These are phyloP conservation scores for Cyclotella choctawhatcheeana DNA, from an alignment of 108 stramenopile genomes.

Conservation along the genomic window DNA sequence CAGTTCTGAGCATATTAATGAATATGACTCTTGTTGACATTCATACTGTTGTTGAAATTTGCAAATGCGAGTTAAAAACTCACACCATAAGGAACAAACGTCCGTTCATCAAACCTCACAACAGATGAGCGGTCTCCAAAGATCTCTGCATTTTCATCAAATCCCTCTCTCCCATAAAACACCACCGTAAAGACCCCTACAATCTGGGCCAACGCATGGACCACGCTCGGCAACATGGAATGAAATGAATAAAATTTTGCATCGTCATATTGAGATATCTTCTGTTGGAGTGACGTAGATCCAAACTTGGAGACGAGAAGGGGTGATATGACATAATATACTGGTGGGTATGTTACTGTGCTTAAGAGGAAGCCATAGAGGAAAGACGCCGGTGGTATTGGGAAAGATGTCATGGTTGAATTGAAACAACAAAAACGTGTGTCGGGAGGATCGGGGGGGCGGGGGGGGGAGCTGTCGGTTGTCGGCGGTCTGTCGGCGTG, in stretches of 20 bases:
- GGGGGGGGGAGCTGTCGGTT: no score
- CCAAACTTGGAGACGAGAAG: slow-evolving; percentile 7
- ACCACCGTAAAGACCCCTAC: slow-evolving; percentile 23
- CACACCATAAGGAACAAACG: slow-evolving; percentile 31
- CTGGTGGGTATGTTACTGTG: neutral
- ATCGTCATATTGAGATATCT: slow-evolving; percentile 4
- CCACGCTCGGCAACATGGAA: slow-evolving; percentile 14
- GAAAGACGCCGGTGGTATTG: slow-evolving; percentile 32
- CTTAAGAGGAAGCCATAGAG: slow-evolving; percentile 23
- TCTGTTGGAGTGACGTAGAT: slow-evolving; percentile 9
- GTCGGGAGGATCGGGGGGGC: no score
- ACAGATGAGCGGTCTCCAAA: neutral
- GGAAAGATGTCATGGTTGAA: neutral
- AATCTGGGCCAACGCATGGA: slow-evolving; percentile 39
- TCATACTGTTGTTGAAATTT: no score
- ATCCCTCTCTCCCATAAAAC: slow-evolving; percentile 16
- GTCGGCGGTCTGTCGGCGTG: no score
- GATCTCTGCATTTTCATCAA: neutral
- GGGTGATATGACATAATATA: slow-evolving; percentile 17
- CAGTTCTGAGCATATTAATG: no score
- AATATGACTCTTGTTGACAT: no score
- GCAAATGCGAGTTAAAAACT: neutral
- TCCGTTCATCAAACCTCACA: slow-evolving; percentile 26
- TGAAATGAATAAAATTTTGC: slow-evolving; percentile 22
- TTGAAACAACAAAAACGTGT: neutral